phyloP scores from a whole-genome alignment of 2,329 filamentous ascomycete species.

The Exophiala dermatitidis region DNA sequence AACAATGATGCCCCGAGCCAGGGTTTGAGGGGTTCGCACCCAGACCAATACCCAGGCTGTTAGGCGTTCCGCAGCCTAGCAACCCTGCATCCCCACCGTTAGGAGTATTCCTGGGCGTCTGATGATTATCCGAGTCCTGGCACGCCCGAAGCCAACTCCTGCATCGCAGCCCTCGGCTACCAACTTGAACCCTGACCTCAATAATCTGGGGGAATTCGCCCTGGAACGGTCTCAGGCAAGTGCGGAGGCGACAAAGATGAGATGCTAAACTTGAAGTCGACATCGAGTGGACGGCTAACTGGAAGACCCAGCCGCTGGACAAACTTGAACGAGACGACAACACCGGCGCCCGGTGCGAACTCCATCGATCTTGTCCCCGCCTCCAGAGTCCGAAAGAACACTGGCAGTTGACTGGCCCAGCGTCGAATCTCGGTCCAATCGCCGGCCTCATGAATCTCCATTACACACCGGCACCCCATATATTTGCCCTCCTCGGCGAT shows the following conservation, averaged over 20 bases:
- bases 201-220: too few species aligned
- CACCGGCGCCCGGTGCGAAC: slow-evolving; percentile 11
- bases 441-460: slow-evolving; percentile 15
- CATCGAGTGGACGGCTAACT: not conserved
- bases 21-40: not conserved
- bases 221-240: too few species aligned
- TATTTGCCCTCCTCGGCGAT: slow-evolving; percentile 4
- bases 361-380: slow-evolving; percentile 24
- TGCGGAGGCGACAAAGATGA: too few species aligned
- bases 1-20: not conserved
- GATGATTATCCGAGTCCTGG: too few species aligned
- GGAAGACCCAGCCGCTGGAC: not conserved
- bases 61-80: too few species aligned
- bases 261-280: too few species aligned
- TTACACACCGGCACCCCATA: slow-evolving; percentile 7
- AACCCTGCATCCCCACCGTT: too few species aligned
- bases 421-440: slow-evolving; percentile 5
- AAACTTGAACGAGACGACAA: not conserved
- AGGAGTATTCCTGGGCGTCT: too few species aligned
- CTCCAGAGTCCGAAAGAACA: not conserved
- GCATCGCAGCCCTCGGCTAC: too few species aligned
- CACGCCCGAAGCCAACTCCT: too few species aligned
- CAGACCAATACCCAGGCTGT: too few species aligned
- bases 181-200: too few species aligned
- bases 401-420: not conserved